These are phyloP conservation scores for Fusarium armeniacum DNA, from an alignment of 2,329 filamentous ascomycete species.

Conservation along the genomic window DNA sequence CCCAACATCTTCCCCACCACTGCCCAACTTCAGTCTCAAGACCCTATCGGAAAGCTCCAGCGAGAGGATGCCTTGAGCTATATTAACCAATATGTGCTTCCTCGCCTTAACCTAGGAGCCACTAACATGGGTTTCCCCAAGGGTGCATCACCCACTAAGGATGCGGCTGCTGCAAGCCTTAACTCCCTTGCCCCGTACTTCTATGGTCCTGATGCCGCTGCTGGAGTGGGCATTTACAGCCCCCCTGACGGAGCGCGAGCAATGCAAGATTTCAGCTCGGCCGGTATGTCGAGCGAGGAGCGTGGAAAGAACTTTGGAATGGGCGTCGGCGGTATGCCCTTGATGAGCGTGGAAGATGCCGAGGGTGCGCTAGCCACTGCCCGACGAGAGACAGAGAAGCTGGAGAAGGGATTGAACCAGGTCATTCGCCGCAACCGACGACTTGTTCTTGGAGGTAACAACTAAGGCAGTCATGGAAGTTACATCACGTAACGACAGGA, in stretches of 20 bases:
- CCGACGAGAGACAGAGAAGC: constrained; percentile 71
- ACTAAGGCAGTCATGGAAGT: constrained; percentile 30
- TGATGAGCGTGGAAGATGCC: constrained; percentile 74
- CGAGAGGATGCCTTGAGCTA: constrained; percentile 76
- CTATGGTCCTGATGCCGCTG: constrained; percentile 62
- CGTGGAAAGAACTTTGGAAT: constrained; percentile 51
- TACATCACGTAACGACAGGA: not conserved
- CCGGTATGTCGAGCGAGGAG: constrained; percentile 50
- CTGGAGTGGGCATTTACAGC: constrained; percentile 62
- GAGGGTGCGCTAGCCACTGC: constrained; percentile 68
- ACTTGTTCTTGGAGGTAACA: constrained; percentile 60
- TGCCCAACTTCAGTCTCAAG: constrained; percentile 63
- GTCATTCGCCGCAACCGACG: constrained; percentile 72
- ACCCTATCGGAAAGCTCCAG: constrained; percentile 75
- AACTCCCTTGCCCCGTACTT: constrained; percentile 70
- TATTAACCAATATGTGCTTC: constrained; percentile 77
- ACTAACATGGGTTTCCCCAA: constrained; percentile 61
- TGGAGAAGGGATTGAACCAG: constrained; percentile 73
- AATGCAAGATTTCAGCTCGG: constrained; percentile 55
- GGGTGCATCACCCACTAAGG: constrained; percentile 57
- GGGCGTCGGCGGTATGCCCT: constrained; percentile 61
- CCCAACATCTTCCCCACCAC: constrained; percentile 72
- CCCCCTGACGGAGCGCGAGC: constrained; percentile 55
- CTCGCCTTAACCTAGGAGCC: constrained; percentile 68
- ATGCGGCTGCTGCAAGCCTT: constrained; percentile 64